Base-by-base conservation (phyloP, 2,329 filamentous ascomycete species). In the Fusarium euwallaceae region DNA sequence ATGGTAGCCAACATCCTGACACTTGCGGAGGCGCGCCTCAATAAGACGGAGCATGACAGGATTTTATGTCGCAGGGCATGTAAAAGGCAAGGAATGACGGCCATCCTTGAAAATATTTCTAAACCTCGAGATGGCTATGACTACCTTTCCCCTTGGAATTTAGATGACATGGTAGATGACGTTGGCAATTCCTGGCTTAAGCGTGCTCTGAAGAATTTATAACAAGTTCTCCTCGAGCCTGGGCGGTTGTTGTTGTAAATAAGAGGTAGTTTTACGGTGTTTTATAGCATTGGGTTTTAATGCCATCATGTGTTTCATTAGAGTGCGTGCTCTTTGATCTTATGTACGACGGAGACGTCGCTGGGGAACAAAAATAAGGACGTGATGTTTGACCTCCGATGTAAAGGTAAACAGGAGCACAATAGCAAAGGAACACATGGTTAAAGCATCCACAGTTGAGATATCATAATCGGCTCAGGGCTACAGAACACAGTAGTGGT, bases 1-100 rank as follows among this genome's bases (percentile, higher is more conserved):
- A 62, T 69, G 39, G 61, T 45, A 24, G 66, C 58, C 24, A 60
- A 58, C 32, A 34, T 69, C 51, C n/a, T 63, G 22, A 32, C 29
- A 22, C 22, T 22, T 22, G 22, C 22, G 22, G 22, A 22, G 22
- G 22, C 22, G 22, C 22, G 22, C 22, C 22, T 22, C 22, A 22
- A 22, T 22, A 22, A 22, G 22, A 22, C 22, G 22, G 22, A 22
- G 22, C 22, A 22, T 22, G 22, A 22, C 22, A 22, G 22, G 22
- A 22, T 22, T 22, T 22, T 22, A 22, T 22, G 22, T 22, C 22
- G 22, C 22, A 22, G 22, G 22, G 22, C 22, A 22, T 22, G 22
- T 22, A 22, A 22, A 22, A 22, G 22, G 22, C 22, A 22, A 22
- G 62, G 62, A 20, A 64, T 64, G 62, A 20, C 8, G 56, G 6